Percentiles rank a stretch among this genome's conserved stretches.
Conservation (phyloP, 257 asterid species). For the Mitragyna speciosa region DNA sequence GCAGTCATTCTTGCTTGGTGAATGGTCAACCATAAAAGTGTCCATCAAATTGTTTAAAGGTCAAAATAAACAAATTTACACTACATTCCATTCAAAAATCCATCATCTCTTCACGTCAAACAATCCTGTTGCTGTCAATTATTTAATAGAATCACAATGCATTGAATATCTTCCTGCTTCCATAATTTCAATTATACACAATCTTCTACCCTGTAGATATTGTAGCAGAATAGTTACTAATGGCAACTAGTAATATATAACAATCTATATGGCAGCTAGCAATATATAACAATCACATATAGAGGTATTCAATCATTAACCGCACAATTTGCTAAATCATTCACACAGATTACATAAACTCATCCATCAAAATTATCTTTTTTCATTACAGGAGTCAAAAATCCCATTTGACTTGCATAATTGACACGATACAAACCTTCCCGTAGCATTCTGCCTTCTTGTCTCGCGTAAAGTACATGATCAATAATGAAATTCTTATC, state of each 20-base stretch:
- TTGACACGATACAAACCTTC: background rate
- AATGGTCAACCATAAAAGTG: background rate
- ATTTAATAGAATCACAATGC: background rate
- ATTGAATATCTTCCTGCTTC: background rate
- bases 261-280: background rate
- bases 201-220: background rate
- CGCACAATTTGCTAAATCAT: background rate
- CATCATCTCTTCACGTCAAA: background rate
- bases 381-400: background rate
- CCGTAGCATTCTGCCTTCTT: slow-evolving; percentile 1
- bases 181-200: background rate
- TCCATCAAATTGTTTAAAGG: too few species aligned
- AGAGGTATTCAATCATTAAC: background rate
- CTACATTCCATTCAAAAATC: background rate
- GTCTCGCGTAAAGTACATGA: background rate
- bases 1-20: background rate
- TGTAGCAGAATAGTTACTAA: background rate
- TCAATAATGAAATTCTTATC: background rate
- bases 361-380: background rate
- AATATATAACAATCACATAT: background rate
- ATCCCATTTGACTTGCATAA: background rate
- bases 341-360: background rate
- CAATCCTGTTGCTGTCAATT: background rate
- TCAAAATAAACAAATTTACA: too few species aligned
- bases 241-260: background rate